Base-by-base conservation (phyloP, 305 asterid genomes). In the Fraxinus xanthoxyloides region DNA sequence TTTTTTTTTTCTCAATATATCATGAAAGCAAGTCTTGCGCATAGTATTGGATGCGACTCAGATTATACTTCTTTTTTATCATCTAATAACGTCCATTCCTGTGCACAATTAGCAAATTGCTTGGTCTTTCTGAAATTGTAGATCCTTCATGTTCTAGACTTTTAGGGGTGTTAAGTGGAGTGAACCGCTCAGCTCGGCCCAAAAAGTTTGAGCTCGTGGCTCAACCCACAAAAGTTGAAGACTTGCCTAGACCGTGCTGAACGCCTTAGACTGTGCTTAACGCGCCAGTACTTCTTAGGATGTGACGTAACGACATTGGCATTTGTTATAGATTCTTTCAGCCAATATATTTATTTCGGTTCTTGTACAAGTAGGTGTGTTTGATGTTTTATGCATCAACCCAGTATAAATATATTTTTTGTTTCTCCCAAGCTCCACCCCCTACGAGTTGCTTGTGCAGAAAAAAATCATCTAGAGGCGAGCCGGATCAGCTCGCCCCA, bases 291-390 rank as follows among this genome's bases (percentile, higher is more conserved):
- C 26, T 56, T 56, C 67, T 19, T 1, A 19, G 0, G 67, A 30
- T 26, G 46, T 5, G 26, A 67, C 38, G n/a, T 32, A 31, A 72
- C 35, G 35, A 38, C 5, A 26, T n/a, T 73, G 26, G 19, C 65
- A 6, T 54, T n/a, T 56, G 26, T 56, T 19, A 10, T 28, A 81
- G 23, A 1, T 32, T 36, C 12, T 21, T 23, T 70, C 38, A 5
- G 0, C 7, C 15, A 17, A 31, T 56, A 56, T 9, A 30, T 40
- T 82, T 23, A 63, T 79, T 76, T 72, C 17, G 36, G 26, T 70
- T 82, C 72, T 48, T 36, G 80, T 56, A 93, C 88, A 9, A 38
- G 48, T 38, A 38, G 48, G 13, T 9, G 12, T 38, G 48, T 38
- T 2, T 9, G 48, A 38, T 38, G 15, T 38, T 38, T 38, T 38